These are phyloP conservation scores for Eucalyptus dawsonii DNA, from an alignment of 345 rosid species.

Conservation along the genomic window DNA sequence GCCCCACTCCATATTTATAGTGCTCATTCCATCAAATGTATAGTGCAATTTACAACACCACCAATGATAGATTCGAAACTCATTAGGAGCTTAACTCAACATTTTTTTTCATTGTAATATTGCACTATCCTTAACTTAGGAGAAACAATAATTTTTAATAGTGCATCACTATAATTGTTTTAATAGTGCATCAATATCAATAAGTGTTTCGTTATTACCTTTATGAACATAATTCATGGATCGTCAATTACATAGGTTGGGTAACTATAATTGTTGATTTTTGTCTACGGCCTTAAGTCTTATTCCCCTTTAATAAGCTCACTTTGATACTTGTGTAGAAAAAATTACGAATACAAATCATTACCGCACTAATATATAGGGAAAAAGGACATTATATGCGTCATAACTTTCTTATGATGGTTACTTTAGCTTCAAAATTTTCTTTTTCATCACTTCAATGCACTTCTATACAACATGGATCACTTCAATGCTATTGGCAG, in stretches of 20 bases:
- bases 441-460: neutral
- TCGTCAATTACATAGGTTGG: neutral
- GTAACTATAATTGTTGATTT: neutral
- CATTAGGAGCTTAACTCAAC: neutral
- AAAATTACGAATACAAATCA: neutral
- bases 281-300: neutral
- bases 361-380: neutral
- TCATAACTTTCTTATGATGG: too few species aligned
- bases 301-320: neutral
- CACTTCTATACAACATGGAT: neutral
- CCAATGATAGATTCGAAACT: too few species aligned
- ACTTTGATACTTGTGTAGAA: neutral
- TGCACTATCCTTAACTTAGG: neutral
- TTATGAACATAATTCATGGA: neutral
- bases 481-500: neutral
- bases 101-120: neutral
- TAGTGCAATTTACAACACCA: neutral
- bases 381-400: neutral
- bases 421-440: too few species aligned
- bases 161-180: too few species aligned
- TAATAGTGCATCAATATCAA: too few species aligned
- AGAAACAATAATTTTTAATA: too few species aligned
- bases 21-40: neutral
- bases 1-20: neutral
- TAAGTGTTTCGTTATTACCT: too few species aligned